A percentile compares a stretch with the other conserved stretches of the same genome.
Evolutionary conservation across 768 basidiomycete species (phyloP).

Genomic region (Tricholoma sp.): DNA sequence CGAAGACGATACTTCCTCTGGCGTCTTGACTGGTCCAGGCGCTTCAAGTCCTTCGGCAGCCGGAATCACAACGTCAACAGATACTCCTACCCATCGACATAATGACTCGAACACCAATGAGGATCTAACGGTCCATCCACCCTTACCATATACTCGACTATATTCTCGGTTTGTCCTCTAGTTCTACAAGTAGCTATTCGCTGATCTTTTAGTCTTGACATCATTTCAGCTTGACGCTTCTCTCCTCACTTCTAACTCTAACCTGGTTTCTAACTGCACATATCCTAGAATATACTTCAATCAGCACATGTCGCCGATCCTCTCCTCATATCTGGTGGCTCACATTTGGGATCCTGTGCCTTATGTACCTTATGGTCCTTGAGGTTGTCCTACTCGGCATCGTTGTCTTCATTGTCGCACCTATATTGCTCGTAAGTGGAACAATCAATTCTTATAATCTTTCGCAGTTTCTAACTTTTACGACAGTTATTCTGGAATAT

Average conservation of each 20-base stretch:
- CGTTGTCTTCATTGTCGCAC: constrained; percentile 73
- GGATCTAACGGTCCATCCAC: constrained; percentile 1
- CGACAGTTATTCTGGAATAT: constrained; percentile 71
- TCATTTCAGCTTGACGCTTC: constrained; percentile 47
- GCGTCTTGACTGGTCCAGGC: neutral
- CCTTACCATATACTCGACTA: constrained; percentile 17
- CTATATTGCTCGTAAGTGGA: constrained; percentile 66
- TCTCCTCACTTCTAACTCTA: constrained; percentile 67
- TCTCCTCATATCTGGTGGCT: constrained; percentile 89
- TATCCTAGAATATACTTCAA: constrained; percentile 72
- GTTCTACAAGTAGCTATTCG: constrained; percentile 1
- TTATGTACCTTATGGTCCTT: constrained; percentile 68
- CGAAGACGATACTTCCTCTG: neutral
- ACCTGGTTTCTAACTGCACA: constrained; percentile 83
- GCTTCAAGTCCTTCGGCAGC: neutral
- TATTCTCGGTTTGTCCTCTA: constrained; percentile 34
- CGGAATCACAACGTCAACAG: neutral
- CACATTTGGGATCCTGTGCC: constrained; percentile 71
- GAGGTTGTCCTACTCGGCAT: constrained; percentile 72
- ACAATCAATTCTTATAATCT: neutral
- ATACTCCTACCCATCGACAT: neutral
- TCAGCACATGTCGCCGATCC: constrained; percentile 64
- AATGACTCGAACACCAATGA: constrained; percentile 1
- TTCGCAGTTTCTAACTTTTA: neutral
- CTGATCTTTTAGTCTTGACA: constrained; percentile 9